phyloP scores from a whole-genome alignment of 768 basidiomycete species.

The Cyathus striatus region DNA sequence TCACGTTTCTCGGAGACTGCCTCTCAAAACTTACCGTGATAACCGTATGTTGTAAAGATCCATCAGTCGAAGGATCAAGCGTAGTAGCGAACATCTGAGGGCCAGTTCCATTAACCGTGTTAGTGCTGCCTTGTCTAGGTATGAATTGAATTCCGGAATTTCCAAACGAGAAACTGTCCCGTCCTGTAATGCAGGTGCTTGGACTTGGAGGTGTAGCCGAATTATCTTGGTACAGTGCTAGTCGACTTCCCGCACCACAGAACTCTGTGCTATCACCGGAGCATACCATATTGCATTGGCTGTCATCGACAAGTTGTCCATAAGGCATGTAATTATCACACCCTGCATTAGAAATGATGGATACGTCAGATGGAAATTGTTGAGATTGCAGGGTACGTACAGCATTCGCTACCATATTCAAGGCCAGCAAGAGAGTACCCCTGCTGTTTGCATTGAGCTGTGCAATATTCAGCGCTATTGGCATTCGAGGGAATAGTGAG shows the following conservation, averaged over 20 bases:
- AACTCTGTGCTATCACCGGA: constrained; percentile 34
- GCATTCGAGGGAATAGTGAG: constrained; percentile 5
- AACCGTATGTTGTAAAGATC: not conserved
- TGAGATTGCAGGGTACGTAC: constrained; percentile 4
- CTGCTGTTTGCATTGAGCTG: constrained; percentile 8
- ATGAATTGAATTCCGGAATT: not conserved
- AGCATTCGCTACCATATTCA: constrained; percentile 35
- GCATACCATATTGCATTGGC: constrained; percentile 40
- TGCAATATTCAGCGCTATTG: constrained; percentile 14
- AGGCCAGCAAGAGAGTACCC: constrained; percentile 43
- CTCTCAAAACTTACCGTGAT: not conserved
- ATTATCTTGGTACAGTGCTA: constrained; percentile 42
- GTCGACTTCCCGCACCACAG: constrained; percentile 40
- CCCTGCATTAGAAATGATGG: constrained; percentile 17
- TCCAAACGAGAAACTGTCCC: not conserved
- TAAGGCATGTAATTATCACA: constrained; percentile 31
- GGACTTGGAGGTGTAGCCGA: constrained; percentile 3
- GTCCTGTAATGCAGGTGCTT: not conserved
- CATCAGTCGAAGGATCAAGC: not conserved
- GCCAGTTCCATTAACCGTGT: too few relatives aligned
- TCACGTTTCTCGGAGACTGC: not conserved
- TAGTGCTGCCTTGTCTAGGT: not conserved
- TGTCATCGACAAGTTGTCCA: constrained; percentile 5
- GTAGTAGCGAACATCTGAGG: not conserved
- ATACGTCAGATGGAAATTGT: not conserved